Conservation (phyloP, 2,329 filamentous ascomycete genomes). For the Ophiognomonia clavigignenti-juglandacearum region DNA sequence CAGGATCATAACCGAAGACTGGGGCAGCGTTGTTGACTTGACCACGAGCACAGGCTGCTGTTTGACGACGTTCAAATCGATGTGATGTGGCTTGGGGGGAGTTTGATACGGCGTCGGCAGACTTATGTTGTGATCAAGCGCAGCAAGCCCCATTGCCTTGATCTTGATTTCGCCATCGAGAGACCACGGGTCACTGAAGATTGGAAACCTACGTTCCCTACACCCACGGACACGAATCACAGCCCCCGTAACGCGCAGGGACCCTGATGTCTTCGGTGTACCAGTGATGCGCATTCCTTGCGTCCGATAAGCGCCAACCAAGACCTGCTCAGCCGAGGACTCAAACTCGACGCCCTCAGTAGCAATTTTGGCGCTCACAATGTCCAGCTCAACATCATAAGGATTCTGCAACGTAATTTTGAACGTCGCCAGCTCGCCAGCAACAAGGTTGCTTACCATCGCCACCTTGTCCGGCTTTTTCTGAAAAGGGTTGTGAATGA, state of each 20-base stretch:
- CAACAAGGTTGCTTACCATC: conserved; percentile 67
- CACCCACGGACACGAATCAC: conserved; percentile 77
- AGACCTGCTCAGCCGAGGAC: conserved; percentile 56
- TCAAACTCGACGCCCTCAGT: conserved; percentile 70
- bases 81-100: conserved; percentile 39
- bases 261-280: conserved; percentile 61
- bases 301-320: conserved; percentile 76
- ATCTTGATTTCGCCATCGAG: conserved; percentile 66
- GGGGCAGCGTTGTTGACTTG: conserved; percentile 71
- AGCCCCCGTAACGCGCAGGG: conserved; percentile 72
- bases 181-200: conserved; percentile 74
- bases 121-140: conserved; percentile 44
- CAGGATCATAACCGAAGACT: conserved; percentile 85
- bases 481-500: conserved; percentile 92
- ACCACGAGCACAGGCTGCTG: conserved; percentile 74
- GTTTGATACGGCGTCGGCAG: conserved; percentile 29
- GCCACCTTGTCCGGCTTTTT: conserved; percentile 58
- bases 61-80: conserved; percentile 71
- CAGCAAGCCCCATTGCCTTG: conserved; percentile 66
- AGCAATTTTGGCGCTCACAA: conserved; percentile 75
- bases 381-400: conserved; percentile 86
- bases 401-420: conserved; percentile 86
- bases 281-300: conserved; percentile 72
- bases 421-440: conserved; percentile 73
- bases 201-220: conserved; percentile 74